Percentiles rank a stretch among this genome's conserved stretches.
These are phyloP conservation scores for Paracoccidioides brasiliensis DNA, from an alignment of 2,329 filamentous ascomycete genomes.

Conservation along the genomic window DNA sequence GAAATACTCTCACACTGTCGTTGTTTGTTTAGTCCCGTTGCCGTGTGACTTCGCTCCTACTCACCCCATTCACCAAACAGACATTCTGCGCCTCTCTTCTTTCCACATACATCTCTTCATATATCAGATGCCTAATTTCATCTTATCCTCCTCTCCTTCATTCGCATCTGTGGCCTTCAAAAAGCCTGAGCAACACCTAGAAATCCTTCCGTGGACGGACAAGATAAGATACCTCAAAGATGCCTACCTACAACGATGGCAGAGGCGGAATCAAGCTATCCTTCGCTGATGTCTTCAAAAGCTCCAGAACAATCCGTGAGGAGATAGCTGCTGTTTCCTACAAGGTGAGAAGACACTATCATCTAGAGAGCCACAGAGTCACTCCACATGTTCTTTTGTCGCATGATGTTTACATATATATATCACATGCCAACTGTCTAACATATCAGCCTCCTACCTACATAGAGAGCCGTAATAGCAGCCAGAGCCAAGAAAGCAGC, in stretches of 20 bases:
- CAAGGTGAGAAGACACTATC: conserved; percentile 5
- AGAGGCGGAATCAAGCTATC: conserved; percentile 8
- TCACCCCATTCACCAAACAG: neutral
- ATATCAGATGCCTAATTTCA: neutral
- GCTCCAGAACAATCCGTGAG: conserved; percentile 11
- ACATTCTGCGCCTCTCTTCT: neutral
- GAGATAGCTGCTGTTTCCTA: conserved; percentile 9
- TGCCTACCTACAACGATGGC: conserved; percentile 4
- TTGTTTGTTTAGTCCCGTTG: neutral
- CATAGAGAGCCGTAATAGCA: neutral
- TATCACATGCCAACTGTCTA: neutral
- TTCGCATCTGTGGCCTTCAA: neutral
- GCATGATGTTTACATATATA: neutral
- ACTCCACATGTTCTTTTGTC: too few relatives aligned
- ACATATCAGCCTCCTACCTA: neutral
- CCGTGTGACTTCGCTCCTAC: neutral
- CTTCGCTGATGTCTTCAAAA: conserved; percentile 15
- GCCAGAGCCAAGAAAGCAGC: neutral
- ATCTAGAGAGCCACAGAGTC: too few relatives aligned
- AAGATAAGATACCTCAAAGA: neutral
- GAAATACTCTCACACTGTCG: neutral
- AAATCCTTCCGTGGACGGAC: neutral
- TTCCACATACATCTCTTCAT: neutral
- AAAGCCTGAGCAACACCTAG: too few relatives aligned
- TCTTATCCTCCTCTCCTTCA: too few relatives aligned